phyloP scores from a whole-genome alignment of 208 protist species.

The Porcisia deanei region DNA sequence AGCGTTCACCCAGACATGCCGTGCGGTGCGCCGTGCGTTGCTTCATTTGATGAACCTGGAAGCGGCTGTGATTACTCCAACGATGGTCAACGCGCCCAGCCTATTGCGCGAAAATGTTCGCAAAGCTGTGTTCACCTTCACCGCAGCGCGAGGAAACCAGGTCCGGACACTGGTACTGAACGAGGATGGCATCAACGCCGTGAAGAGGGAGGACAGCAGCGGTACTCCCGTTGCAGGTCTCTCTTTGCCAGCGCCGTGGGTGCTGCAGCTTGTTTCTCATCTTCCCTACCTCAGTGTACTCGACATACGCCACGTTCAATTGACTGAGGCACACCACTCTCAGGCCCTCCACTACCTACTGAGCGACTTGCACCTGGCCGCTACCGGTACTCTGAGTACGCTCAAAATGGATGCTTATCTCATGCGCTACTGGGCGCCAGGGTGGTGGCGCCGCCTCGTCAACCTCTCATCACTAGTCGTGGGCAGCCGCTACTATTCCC shows the following conservation, averaged over 20 bases:
- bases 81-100: constrained; percentile 25
- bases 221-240: constrained; percentile 19
- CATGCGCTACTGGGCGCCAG: constrained; percentile 54
- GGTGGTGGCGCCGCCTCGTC: constrained; percentile 74
- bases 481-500: constrained; percentile 27
- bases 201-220: constrained; percentile 35
- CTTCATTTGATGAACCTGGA: constrained; percentile 23
- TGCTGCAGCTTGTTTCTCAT: constrained; percentile 45
- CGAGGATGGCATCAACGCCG: constrained; percentile 31
- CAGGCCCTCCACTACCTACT: constrained; percentile 50
- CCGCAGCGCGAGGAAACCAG: constrained; percentile 26
- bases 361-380: constrained; percentile 70
- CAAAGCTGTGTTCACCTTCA: constrained; percentile 35
- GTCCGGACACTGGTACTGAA: constrained; percentile 41
- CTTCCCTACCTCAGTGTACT: constrained; percentile 53
- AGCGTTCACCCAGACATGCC: constrained; percentile 48
- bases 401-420: constrained; percentile 71
- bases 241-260: constrained; percentile 21
- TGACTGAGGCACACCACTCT: constrained; percentile 24
- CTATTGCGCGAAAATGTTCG: constrained; percentile 30
- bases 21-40: constrained; percentile 39
- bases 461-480: constrained; percentile 58
- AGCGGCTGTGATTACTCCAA: constrained; percentile 48
- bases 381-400: constrained; percentile 41
- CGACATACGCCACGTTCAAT: constrained; percentile 75